Evolutionary conservation across 2,329 filamentous ascomycete genomes (phyloP), one percentile per base, ranked within the genome.

Genomic region (Trichoderma koningii): DNA sequence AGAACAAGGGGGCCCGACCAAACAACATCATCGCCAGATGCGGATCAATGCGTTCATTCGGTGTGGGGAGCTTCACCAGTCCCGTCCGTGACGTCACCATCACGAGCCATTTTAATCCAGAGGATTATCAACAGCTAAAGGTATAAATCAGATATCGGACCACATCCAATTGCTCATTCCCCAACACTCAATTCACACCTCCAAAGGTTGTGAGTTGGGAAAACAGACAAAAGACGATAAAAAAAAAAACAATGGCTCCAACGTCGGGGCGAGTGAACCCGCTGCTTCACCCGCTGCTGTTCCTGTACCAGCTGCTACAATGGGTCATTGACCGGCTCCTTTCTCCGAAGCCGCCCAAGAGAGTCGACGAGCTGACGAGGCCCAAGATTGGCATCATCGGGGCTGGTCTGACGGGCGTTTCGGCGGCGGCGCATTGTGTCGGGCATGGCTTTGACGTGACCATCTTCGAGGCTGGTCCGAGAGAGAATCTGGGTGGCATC

Each of bases 361-460:
- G 87, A 0, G 79, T 82, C 66, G 76, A 80, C 0, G 78, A 80
- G 7, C 78, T 90, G n/a, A 78, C 79, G 14, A 80, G 88, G 30
- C 89, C 91, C 15, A 87, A 83, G 66, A 81, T 92, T 64, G 89
- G 89, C 2, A 80, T 91, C 38, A 87, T 92, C 68, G 89, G 89
- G 2, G 87, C 88, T 30, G 89, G 89, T 1, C 81, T 96, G 63
- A 95, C 85, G 0, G 85, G 92, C 4, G 87, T 95, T 2, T 91
- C 91, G 1, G 87, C 91, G 7, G 92, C 92, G 0, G 87, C 90
- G 1, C 92, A 96, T 74, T 93, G 90, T 72, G 86, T 93, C 42
- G 92, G 92, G 1, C 90, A 95, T 85, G 91, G 91, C 51, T 94
- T 94, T 69, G 90, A 95, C 68, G 89, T 92, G 7, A 83, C 85